These are phyloP conservation scores for Fagopyrum esculentum DNA, from an alignment of 148 eudicot genomes.

Conservation along the genomic window DNA sequence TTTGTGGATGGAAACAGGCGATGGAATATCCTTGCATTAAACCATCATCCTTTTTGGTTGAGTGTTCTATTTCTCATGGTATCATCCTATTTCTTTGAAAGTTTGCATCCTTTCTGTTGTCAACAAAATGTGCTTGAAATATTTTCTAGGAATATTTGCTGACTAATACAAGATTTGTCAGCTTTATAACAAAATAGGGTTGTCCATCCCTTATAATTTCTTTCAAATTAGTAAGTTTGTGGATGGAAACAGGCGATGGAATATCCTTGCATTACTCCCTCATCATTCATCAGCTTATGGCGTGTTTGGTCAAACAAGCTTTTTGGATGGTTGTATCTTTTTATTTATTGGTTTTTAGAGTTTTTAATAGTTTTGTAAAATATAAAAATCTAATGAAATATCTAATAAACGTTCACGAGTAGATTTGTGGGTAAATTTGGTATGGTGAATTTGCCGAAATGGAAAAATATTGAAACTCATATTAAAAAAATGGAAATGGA, in stretches of 20 bases:
- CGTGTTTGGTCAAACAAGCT: too few species aligned
- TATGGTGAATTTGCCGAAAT: too few species aligned
- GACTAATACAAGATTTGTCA: not conserved
- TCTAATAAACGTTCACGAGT: too few species aligned
- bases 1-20: not conserved
- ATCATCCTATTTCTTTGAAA: not conserved
- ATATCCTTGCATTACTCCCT: too few species aligned
- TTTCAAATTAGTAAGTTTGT: not conserved
- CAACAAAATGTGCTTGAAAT: slow-evolving; percentile 6
- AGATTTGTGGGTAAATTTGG: too few species aligned
- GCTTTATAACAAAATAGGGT: not conserved
- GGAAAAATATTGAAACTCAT: too few species aligned
- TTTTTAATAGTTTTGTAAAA: too few species aligned
- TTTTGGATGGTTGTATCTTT: too few species aligned
- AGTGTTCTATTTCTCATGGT: not conserved
- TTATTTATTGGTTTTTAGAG: too few species aligned
- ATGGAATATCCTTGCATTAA: not conserved
- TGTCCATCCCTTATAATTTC: not conserved
- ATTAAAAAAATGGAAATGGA: too few species aligned
- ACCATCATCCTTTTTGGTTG: not conserved
- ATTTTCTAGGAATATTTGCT: not conserved
- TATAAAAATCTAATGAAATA: too few species aligned
- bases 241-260: not conserved
- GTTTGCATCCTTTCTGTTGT: not conserved
- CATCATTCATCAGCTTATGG: too few species aligned